These are phyloP conservation scores for Coniochaeta hoffmannii DNA, from an alignment of 2,329 filamentous ascomycete species.

Conservation along the genomic window DNA sequence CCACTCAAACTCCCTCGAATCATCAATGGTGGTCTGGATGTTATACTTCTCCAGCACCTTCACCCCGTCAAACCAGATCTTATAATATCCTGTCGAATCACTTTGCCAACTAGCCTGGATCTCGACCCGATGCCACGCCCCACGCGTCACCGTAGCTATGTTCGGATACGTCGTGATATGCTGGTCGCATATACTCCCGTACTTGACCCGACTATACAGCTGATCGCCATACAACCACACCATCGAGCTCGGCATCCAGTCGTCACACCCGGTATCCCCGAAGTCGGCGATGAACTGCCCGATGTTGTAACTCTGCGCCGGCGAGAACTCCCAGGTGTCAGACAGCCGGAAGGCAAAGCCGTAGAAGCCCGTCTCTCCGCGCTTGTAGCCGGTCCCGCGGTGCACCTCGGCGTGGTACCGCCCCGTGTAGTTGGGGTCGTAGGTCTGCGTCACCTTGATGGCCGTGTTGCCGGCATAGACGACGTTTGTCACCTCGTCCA, in stretches of 20 bases:
- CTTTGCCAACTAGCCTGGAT: conserved; percentile 38
- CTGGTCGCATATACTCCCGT: conserved; percentile 29
- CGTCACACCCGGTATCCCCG: conserved; percentile 32
- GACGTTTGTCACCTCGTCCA: conserved; percentile 32
- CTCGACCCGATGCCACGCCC: conserved; percentile 37
- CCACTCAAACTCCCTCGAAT: conserved; percentile 35
- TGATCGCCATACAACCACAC: conserved; percentile 35
- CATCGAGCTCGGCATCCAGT: conserved; percentile 42
- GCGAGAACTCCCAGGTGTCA: conserved; percentile 35
- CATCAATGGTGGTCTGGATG: conserved; percentile 36
- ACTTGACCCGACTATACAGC: conserved; percentile 34
- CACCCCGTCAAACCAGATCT: conserved; percentile 37
- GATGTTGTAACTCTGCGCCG: conserved; percentile 36
- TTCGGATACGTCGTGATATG: conserved; percentile 19
- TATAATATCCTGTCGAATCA: conserved; percentile 34
- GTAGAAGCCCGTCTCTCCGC: conserved; percentile 38
- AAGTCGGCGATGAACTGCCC: conserved; percentile 46
- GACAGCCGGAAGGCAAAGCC: conserved; percentile 43
- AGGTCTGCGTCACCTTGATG: conserved; percentile 37
- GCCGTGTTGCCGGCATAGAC: conserved; percentile 28
- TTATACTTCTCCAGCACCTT: conserved; percentile 32
- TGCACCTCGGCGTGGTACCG: conserved; percentile 43
- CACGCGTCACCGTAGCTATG: conserved; percentile 30
- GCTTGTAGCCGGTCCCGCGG: conserved; percentile 34
- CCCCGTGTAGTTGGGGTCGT: conserved; percentile 30